These are phyloP conservation scores for Ceratocystis variospora DNA, from an alignment of 2,329 filamentous ascomycete species.

Conservation along the genomic window DNA sequence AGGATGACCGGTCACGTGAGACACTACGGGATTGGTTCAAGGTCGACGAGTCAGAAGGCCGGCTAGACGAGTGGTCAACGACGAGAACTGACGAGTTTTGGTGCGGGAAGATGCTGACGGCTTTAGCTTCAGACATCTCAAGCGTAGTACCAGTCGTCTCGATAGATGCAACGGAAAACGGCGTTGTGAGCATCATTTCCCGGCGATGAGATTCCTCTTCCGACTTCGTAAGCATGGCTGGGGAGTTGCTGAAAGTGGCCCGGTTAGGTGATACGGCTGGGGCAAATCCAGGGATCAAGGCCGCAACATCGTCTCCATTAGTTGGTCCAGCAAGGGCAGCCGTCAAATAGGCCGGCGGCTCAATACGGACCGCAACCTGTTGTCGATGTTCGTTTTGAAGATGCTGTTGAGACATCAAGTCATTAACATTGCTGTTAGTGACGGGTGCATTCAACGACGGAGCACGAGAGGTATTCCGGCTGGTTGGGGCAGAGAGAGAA, in stretches of 20 bases:
- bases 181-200: slow-evolving; percentile 26
- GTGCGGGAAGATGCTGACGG: slow-evolving; percentile 48
- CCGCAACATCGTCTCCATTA: background rate
- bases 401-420: slow-evolving; percentile 23
- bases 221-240: background rate
- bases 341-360: slow-evolving; percentile 25
- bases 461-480: slow-evolving; percentile 40
- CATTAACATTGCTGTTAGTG: slow-evolving; percentile 29
- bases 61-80: slow-evolving; percentile 39
- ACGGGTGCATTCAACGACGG: slow-evolving; percentile 43
- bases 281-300: slow-evolving; percentile 13
- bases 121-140: slow-evolving; percentile 49
- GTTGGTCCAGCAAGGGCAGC: background rate
- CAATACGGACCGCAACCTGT: slow-evolving; percentile 20
- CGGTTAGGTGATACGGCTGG: slow-evolving; percentile 10
- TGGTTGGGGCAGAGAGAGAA: slow-evolving; percentile 49
- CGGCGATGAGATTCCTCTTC: slow-evolving; percentile 15
- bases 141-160: slow-evolving; percentile 48
- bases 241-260: background rate
- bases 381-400: slow-evolving; percentile 9
- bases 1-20: slow-evolving; percentile 9
- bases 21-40: slow-evolving; percentile 20
- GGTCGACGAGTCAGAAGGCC: slow-evolving; percentile 35
- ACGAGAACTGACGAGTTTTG: slow-evolving; percentile 51
- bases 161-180: slow-evolving; percentile 47